Conservation (phyloP, 2,329 filamentous ascomycete genomes). For the Polychaeton citri region DNA sequence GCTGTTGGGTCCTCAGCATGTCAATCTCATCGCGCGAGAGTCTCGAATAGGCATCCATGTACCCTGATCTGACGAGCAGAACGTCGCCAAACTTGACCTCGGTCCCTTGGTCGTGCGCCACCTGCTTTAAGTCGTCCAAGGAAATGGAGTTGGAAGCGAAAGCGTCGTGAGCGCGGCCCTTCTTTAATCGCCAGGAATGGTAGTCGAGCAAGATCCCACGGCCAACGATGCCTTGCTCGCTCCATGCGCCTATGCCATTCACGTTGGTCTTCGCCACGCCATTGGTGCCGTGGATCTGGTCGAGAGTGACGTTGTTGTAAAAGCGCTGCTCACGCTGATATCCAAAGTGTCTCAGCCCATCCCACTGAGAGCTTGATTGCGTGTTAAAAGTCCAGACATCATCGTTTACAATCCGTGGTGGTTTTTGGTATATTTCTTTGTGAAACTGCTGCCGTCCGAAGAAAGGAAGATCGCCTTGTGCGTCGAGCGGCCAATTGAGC, state of each 20-base stretch:
- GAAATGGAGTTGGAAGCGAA: slow-evolving; percentile 23
- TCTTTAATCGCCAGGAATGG: slow-evolving; percentile 32
- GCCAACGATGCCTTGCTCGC: slow-evolving; percentile 42
- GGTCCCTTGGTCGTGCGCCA: slow-evolving; percentile 34
- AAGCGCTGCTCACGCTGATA: slow-evolving; percentile 33
- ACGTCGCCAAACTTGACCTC: slow-evolving; percentile 44
- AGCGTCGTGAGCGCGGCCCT: slow-evolving; percentile 22
- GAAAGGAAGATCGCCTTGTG: slow-evolving; percentile 38
- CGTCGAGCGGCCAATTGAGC: slow-evolving; percentile 47
- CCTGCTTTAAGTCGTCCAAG: slow-evolving; percentile 28
- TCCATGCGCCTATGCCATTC: slow-evolving; percentile 35
- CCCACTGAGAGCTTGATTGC: slow-evolving; percentile 28
- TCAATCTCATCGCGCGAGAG: slow-evolving; percentile 27
- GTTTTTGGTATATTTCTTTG: slow-evolving; percentile 39
- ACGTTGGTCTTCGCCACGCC: slow-evolving; percentile 22
- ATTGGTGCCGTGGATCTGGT: slow-evolving; percentile 25
- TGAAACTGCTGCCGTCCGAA: slow-evolving; percentile 45
- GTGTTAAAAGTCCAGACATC: slow-evolving; percentile 48
- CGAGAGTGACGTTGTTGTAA: slow-evolving; percentile 26
- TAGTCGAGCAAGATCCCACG: slow-evolving; percentile 43
- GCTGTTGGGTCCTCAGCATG: slow-evolving; percentile 22
- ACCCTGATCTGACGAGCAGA: slow-evolving; percentile 38
- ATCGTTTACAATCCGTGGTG: slow-evolving; percentile 43
- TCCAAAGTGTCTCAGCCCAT: slow-evolving; percentile 39
- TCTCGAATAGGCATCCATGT: slow-evolving; percentile 27